Percentiles rank a stretch among this genome's conserved stretches.
Conservation (phyloP, 129 eudicot genomes). For the Chrysanthemum makinoi region DNA sequence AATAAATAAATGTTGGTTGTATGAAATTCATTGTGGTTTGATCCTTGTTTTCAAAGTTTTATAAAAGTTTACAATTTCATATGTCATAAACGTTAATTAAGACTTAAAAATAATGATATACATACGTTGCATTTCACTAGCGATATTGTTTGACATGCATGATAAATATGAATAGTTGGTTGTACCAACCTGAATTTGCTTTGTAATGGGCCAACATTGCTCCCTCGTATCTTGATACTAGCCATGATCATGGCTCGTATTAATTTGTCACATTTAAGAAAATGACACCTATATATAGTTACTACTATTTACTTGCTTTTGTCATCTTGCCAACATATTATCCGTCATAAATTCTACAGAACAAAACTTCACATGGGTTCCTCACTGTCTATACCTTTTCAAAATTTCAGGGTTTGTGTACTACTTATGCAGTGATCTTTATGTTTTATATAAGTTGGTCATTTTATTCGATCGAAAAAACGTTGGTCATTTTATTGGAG, state of each 20-base stretch:
- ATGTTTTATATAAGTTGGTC: not conserved
- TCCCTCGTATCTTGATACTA: constrained; percentile 3
- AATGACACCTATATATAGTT: too few relatives aligned
- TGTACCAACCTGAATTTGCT: constrained; percentile 3
- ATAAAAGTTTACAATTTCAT: too few relatives aligned
- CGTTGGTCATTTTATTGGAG: too few relatives aligned
- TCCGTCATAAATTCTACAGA: not conserved
- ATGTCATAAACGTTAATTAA: too few relatives aligned
- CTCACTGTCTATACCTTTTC: not conserved
- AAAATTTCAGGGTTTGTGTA: not conserved
- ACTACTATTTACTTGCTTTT: not conserved
- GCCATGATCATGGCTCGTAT: constrained; percentile 3
- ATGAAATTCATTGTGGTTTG: too few relatives aligned
- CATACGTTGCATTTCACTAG: too few relatives aligned
- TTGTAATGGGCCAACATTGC: not conserved
- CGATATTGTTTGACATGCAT: too few relatives aligned
- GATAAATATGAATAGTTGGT: constrained; percentile 10
- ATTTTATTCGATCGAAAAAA: not conserved
- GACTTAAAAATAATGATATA: too few relatives aligned
- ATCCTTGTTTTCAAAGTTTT: too few relatives aligned
- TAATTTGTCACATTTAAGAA: not conserved
- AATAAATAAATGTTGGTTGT: too few relatives aligned
- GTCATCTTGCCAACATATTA: not conserved
- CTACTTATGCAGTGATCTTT: not conserved
- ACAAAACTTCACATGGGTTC: not conserved